Conservation (phyloP, 2,329 filamentous ascomycete genomes). For the Ilyonectria robusta region DNA sequence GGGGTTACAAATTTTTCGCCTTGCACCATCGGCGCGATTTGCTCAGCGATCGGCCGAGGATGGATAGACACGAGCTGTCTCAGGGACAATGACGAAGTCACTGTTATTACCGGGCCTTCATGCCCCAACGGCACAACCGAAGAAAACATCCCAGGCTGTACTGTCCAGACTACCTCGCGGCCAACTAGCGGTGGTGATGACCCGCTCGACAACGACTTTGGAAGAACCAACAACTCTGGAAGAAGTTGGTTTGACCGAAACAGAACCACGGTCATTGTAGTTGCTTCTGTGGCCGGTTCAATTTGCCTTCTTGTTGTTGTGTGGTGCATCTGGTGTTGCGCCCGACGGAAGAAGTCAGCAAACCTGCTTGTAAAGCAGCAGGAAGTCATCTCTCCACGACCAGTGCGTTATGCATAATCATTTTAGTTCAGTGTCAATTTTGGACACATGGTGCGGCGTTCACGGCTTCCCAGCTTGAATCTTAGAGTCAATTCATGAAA, state of each 20-base stretch:
- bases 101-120: slow-evolving; percentile 80
- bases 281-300: slow-evolving; percentile 31
- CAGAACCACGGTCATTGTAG: slow-evolving; percentile 32
- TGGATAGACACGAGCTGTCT: slow-evolving; percentile 81
- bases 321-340: neutral
- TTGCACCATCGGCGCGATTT: slow-evolving; percentile 89
- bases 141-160: neutral
- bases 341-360: neutral
- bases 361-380: neutral
- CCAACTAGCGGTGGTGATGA: neutral
- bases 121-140: slow-evolving; percentile 80
- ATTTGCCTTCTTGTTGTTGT: slow-evolving; percentile 1
- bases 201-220: neutral
- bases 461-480: neutral
- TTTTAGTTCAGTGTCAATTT: neutral
- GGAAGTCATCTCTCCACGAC: neutral
- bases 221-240: neutral
- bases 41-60: slow-evolving; percentile 81
- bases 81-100: slow-evolving; percentile 80
- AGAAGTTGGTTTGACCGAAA: slow-evolving; percentile 33
- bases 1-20: slow-evolving; percentile 82
- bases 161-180: neutral
- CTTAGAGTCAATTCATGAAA: no score
- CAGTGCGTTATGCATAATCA: neutral
- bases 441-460: neutral